Conservation (phyloP, 352 stramenopile species). For the Globisporangium paroecandrum region DNA sequence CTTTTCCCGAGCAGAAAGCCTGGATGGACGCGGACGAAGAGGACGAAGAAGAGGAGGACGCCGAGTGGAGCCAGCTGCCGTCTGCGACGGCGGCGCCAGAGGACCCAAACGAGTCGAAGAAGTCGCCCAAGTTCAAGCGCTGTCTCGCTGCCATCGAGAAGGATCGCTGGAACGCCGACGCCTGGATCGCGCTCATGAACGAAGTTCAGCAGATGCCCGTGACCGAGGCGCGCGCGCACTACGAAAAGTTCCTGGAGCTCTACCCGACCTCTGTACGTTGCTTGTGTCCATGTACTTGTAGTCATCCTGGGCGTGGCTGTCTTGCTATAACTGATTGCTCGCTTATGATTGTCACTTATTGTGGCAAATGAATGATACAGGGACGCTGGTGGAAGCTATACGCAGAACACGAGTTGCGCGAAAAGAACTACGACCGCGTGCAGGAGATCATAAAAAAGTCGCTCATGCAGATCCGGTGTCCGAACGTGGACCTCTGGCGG, state of each 20-base stretch:
- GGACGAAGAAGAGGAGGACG: conserved; percentile 82
- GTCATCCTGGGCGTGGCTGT: conserved; percentile 3
- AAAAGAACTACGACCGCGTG: conserved; percentile 84
- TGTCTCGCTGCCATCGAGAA: conserved; percentile 46
- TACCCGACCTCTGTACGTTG: conserved; percentile 61
- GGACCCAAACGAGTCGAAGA: conserved; percentile 15
- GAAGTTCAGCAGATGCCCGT: conserved; percentile 70
- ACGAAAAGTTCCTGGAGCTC: conserved; percentile 67
- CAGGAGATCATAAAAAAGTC: conserved; percentile 88
- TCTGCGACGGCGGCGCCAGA: neutral
- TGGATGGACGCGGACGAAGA: conserved; percentile 78
- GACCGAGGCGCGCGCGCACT: conserved; percentile 64
- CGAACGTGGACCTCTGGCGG: conserved; percentile 80
- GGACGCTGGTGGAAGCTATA: conserved; percentile 86
- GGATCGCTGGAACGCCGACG: conserved; percentile 69
- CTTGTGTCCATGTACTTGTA: neutral
- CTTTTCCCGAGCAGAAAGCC: conserved; percentile 34
- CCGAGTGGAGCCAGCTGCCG: conserved; percentile 60
- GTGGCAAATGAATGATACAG: conserved; percentile 13
- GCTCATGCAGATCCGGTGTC: conserved; percentile 80
- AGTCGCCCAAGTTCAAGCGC: conserved; percentile 64
- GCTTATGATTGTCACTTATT: neutral
- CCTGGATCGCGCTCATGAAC: conserved; percentile 77
- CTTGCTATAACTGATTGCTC: neutral
- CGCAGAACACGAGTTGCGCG: conserved; percentile 79